Evolutionary conservation across 164 flowering plant species (phyloP).

Genomic region (Sedum album): DNA sequence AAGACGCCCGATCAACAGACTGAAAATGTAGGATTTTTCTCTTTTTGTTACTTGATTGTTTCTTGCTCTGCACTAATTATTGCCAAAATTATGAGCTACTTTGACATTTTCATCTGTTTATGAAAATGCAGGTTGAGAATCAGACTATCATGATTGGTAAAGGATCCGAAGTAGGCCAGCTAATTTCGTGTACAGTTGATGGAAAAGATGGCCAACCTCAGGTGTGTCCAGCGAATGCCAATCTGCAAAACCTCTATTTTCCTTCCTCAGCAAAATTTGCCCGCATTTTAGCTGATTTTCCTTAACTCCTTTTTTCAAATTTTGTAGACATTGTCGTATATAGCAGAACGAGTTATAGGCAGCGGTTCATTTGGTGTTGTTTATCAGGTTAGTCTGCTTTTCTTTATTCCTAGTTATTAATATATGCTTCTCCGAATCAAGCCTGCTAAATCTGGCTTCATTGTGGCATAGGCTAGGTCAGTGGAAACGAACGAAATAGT

Average conservation of each 20-base stretch:
- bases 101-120: background rate
- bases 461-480: too few species aligned
- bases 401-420: too few species aligned
- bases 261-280: too few species aligned
- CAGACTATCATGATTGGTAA: background rate
- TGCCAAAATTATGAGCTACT: background rate
- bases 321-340: too few species aligned
- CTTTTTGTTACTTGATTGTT: background rate
- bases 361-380: too few species aligned
- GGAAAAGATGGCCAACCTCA: conserved; percentile 76
- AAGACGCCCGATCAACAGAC: background rate
- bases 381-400: too few species aligned
- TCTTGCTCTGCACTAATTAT: background rate
- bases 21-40: background rate
- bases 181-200: conserved; percentile 32
- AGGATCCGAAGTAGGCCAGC: background rate
- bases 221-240: conserved; percentile 24
- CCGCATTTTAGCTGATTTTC: too few species aligned
- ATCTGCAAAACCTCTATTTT: background rate
- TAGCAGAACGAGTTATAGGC: too few species aligned
- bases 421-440: too few species aligned
- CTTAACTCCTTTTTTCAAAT: too few species aligned
- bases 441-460: too few species aligned
- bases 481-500: too few species aligned
- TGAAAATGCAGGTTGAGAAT: background rate